Base-by-base conservation (phyloP, 1,284 basidiomycete genomes). In the Sanghuangporus baumii region DNA sequence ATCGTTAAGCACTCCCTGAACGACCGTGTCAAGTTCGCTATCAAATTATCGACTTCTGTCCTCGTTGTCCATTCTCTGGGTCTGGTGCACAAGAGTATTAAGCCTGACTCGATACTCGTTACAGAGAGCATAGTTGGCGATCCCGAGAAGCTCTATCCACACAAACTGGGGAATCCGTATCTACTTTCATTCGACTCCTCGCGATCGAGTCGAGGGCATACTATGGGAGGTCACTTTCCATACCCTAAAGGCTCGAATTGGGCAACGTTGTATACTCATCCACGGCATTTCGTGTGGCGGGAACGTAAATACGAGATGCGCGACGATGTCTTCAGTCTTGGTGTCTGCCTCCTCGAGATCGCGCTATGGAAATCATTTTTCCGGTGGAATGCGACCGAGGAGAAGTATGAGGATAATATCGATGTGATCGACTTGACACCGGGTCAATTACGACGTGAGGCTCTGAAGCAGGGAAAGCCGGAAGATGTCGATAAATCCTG, bases 311-410 rank as follows among this genome's bases (percentile, higher is more conserved):
- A 60, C 51, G 36, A 58, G 20, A 57, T 65, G 64, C 48, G 50
- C n/a, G 48, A 65, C 40, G 64, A 65, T 26, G 36, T 65, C 9
- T 65, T 57, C 57, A 58, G 60, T 18, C 60, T 65, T 16, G 64
- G 64, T 16, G 55, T 65, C 14, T 57, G 52, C 34, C 55, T 65
- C 5, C 56, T 65, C 6, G 60, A 65, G 50, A 58, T 65, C 26
- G 64, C 56, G 6, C 43, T 65, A 23, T 65, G 64, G 64, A 23
- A 47, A 8, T 62, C 64, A 31, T 16, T 65, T 7, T 57, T 57
- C 55, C 18, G 4, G 16, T 57, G 55, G 55, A 41, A 57, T 18
- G 11, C 38, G 23, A 47, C 16, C 11, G 5, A 6, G 11, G 37
- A 23, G 20, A 37, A 14, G 18, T 43, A 31, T 37, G 52, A 16